Evolutionary conservation across 805 yeast genomes (phyloP), one percentile per base, ranked within the genome.

Genomic region (Metschnikowia amazonensis): DNA sequence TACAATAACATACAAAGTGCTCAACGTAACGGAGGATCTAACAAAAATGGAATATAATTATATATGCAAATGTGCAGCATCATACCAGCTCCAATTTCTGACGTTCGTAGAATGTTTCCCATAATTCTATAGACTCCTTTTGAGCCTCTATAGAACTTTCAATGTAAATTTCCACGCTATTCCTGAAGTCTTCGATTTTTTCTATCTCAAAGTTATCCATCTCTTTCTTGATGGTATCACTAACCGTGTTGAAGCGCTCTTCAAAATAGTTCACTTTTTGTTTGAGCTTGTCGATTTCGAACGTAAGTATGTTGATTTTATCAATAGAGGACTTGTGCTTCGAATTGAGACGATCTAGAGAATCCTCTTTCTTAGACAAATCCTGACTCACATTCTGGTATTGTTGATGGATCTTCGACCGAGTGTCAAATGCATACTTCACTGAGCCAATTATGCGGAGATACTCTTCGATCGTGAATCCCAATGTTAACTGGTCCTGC

Each of bases 131-230:
- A 27, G 85, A 81, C 62, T 89, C 97, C 67, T 94, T 94, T 65
- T 94, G 99, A 27, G 89, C 76, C 65, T 94, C 99, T 44, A 90
- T 86, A 20, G 94, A 79, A 43, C 94, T 81, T 64, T 94, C 98
- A 60, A 95, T 77, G 58, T 82, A 90, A 10, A 92, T 84, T 65
- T 94, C 99, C 43, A 92, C 86, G 50, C 89, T 79, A 58, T 86
- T 86, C 60, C 96, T 79, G 65, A 92, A 89, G 57, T 90, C 98
- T 31, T 78, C 81, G 29, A 88, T 76, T 56, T 83, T 86, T 46
- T 85, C 92, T 36, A 72, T 69, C 60, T 89, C 96, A 60, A 90
- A 88, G 29, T 65, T 70, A 14, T 70, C 75, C 23, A 92, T 65
- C 56, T 94, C 96, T 33, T 64, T 62, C 59, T 80, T 84, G 44